A percentile compares a stretch with the other conserved stretches of the same genome.
Conservation (phyloP, 2,329 filamentous ascomycete genomes). For the Cladosporium halotolerans region DNA sequence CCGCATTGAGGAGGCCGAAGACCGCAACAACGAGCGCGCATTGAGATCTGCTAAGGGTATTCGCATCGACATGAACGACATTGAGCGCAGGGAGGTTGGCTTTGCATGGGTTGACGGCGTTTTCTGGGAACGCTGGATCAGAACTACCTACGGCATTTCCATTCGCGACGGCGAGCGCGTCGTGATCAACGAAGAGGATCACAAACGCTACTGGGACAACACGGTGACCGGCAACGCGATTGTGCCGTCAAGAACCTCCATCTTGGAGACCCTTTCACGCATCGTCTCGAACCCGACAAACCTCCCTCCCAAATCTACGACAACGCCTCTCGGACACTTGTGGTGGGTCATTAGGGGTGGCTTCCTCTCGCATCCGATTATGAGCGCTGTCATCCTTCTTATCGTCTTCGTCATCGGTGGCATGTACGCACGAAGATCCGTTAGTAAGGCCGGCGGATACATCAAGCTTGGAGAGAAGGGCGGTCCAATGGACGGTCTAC, state of each 20-base stretch:
- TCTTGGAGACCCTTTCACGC: conserved; percentile 77
- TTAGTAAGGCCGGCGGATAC: conserved; percentile 23
- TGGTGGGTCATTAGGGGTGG: conserved; percentile 46
- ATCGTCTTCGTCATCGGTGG: conserved; percentile 37
- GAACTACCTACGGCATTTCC: conserved; percentile 89
- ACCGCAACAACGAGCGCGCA: conserved; percentile 82
- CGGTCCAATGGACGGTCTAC: conserved; percentile 60
- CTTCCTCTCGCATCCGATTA: conserved; percentile 39
- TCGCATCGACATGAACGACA: conserved; percentile 81
- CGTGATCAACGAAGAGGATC: conserved; percentile 94
- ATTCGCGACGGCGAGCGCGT: conserved; percentile 81
- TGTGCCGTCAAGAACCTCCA: conserved; percentile 79
- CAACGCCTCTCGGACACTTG: conserved; percentile 63
- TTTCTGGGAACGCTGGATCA: conserved; percentile 96
- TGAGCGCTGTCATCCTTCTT: conserved; percentile 49
- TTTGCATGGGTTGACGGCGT: conserved; percentile 97
- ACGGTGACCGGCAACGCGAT: conserved; percentile 87
- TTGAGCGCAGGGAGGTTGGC: conserved; percentile 78
- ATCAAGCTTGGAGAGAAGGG: conserved; percentile 46
- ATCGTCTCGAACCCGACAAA: conserved; percentile 62
- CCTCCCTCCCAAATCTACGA: conserved; percentile 72
- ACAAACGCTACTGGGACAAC: conserved; percentile 89
- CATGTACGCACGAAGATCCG: conserved; percentile 27
- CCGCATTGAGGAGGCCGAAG: conserved; percentile 91
- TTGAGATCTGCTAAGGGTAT: conserved; percentile 83